Conservation (phyloP, 2,329 filamentous ascomycete species). For the Magnaporthiopsis rhizophila region DNA sequence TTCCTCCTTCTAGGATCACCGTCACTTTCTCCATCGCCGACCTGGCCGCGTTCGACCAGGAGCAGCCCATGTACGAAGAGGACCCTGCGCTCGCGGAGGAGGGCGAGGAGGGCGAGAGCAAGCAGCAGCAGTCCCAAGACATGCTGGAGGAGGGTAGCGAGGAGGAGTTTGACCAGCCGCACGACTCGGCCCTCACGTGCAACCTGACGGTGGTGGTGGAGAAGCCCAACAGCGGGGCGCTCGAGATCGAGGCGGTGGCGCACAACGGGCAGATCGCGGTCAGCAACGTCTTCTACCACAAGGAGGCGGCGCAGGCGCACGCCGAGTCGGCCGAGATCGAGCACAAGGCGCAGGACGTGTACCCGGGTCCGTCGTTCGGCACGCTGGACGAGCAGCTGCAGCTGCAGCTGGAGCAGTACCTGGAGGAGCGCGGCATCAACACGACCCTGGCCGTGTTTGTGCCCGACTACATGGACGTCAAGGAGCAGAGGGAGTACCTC, state of each 20-base stretch:
- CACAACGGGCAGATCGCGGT: constrained; percentile 82
- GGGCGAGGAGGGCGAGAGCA: constrained; percentile 26
- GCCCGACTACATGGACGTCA: constrained; percentile 92
- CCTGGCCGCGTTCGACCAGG: constrained; percentile 58
- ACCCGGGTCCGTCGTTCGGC: constrained; percentile 85
- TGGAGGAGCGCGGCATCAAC: constrained; percentile 90
- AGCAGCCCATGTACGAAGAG: constrained; percentile 43
- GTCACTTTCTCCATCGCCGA: constrained; percentile 81
- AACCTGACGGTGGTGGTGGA: constrained; percentile 81
- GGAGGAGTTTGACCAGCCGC: constrained; percentile 39
- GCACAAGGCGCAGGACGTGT: constrained; percentile 68
- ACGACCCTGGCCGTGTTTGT: constrained; percentile 81
- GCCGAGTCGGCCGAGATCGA: constrained; percentile 67
- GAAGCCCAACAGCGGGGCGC: constrained; percentile 62
- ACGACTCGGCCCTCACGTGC: constrained; percentile 62
- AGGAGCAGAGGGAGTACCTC: constrained; percentile 97
- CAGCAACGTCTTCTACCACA: constrained; percentile 85
- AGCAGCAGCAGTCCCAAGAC: constrained; percentile 42
- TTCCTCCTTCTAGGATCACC: constrained; percentile 35
- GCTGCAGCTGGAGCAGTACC: constrained; percentile 81
- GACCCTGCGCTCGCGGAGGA: constrained; percentile 47
- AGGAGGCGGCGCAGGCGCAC: constrained; percentile 68
- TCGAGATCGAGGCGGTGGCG: constrained; percentile 78
- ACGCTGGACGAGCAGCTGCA: constrained; percentile 96
- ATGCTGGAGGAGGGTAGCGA: constrained; percentile 45